Conservation (phyloP, 2,329 filamentous ascomycete genomes). For the Metarhizium humberi region DNA sequence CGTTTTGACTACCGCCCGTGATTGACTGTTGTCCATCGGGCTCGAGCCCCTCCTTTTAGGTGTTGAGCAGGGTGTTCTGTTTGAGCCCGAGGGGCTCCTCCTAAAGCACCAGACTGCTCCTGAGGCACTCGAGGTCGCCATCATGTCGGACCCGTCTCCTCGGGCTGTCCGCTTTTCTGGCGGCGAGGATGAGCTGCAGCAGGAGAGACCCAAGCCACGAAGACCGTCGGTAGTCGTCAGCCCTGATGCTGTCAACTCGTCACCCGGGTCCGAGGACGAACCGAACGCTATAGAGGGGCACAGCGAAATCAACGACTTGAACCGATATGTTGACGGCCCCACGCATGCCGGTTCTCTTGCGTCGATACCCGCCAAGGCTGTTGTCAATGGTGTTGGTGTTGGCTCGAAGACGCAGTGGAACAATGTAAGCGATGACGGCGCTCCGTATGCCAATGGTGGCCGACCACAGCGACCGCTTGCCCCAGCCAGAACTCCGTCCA, state of each 20-base stretch:
- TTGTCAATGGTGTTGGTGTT: conserved; percentile 32
- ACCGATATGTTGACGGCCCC: conserved; percentile 32
- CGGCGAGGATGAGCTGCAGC: conserved; percentile 31
- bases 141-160: conserved; percentile 40
- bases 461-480: conserved; percentile 58
- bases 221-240: conserved; percentile 21
- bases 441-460: conserved; percentile 20
- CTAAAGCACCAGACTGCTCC: background rate
- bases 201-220: conserved; percentile 32
- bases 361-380: conserved; percentile 29
- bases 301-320: conserved; percentile 36
- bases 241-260: conserved; percentile 16
- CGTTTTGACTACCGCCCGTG: background rate
- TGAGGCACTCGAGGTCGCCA: conserved; percentile 2
- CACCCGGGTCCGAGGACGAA: conserved; percentile 25
- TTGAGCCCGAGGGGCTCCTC: background rate
- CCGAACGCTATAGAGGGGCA: conserved; percentile 37
- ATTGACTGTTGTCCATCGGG: conserved; percentile 5
- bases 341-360: conserved; percentile 31
- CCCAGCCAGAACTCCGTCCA: conserved; percentile 66
- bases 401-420: conserved; percentile 30
- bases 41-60: conserved; percentile 4
- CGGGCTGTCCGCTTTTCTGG: conserved; percentile 48
- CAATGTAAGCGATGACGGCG: conserved; percentile 17
- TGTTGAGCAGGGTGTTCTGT: background rate